These are phyloP conservation scores for Debaryomycetaceae sp. DNA, from an alignment of 1,139 yeast species.

Conservation along the genomic window DNA sequence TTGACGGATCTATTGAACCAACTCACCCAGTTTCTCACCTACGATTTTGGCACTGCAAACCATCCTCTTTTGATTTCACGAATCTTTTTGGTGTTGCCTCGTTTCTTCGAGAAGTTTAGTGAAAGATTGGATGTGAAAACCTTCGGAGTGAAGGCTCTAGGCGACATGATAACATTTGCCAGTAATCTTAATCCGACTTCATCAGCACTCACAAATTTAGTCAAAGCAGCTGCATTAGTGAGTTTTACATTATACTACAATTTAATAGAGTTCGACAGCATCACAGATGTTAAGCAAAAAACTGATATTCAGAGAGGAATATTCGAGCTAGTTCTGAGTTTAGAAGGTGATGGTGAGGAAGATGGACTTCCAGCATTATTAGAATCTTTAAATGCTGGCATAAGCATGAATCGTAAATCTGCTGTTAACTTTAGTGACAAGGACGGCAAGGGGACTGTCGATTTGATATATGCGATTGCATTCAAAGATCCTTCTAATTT, in stretches of 20 bases:
- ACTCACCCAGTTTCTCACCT: constrained; percentile 16
- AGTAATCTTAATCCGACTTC: constrained; percentile 15
- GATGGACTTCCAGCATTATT: constrained; percentile 75
- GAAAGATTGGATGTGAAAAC: constrained; percentile 26
- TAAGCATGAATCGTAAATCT: constrained; percentile 39
- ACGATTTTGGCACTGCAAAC: constrained; percentile 7
- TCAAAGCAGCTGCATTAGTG: constrained; percentile 48
- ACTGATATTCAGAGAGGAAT: constrained; percentile 23
- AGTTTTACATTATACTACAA: constrained; percentile 53
- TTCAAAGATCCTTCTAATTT: constrained; percentile 74
- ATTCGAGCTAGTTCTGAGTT: constrained; percentile 27
- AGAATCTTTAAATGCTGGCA: constrained; percentile 62
- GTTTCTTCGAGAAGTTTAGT: constrained; percentile 51
- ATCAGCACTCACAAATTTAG: constrained; percentile 20
- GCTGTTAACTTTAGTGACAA: constrained; percentile 25
- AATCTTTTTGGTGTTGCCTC: constrained; percentile 50
- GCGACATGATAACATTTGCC: constrained; percentile 27
- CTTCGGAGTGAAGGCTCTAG: constrained; percentile 37
- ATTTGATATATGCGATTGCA: constrained; percentile 60
- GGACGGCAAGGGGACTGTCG: constrained; percentile 31
- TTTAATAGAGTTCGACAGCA: constrained; percentile 34
- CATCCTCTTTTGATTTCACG: constrained; percentile 41
- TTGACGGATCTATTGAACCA: constrained; percentile 20
- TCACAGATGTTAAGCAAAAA: constrained; percentile 12
- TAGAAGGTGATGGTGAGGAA: constrained; percentile 69